A percentile compares a stretch with the other conserved stretches of the same genome.
Conservation (phyloP, 1,284 basidiomycete genomes). For the Fomitopsis betulina region DNA sequence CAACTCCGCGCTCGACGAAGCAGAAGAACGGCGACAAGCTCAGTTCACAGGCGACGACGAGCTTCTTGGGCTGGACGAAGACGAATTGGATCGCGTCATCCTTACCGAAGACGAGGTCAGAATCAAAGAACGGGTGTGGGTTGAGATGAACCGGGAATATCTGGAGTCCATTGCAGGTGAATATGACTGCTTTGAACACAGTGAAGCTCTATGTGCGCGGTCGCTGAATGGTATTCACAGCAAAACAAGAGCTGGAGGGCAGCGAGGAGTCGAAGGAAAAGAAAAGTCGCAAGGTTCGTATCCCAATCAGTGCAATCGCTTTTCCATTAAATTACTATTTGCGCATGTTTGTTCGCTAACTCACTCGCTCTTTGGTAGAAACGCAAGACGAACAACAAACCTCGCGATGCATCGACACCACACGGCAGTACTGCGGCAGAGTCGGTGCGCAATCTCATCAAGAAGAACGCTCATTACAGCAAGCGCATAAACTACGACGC, state of each 20-base stretch:
- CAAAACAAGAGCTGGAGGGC: constrained; percentile 61
- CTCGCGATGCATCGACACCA: constrained; percentile 69
- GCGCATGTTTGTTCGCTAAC: constrained; percentile 2
- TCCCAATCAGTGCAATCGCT: constrained; percentile 29
- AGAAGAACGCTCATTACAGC: constrained; percentile 81
- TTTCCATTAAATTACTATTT: constrained; percentile 16
- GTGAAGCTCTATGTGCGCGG: constrained; percentile 11
- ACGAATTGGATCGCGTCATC: constrained; percentile 86
- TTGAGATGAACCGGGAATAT: constrained; percentile 94
- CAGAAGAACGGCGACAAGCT: constrained; percentile 51
- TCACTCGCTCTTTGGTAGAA: constrained; percentile 35
- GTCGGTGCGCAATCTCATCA: constrained; percentile 74
- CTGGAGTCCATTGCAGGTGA: constrained; percentile 83
- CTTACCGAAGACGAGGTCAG: constrained; percentile 83
- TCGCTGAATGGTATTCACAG: constrained; percentile 49
- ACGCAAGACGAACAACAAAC: constrained; percentile 63
- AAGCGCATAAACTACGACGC: constrained; percentile 89
- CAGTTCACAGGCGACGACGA: constrained; percentile 55
- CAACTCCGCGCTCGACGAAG: constrained; percentile 57
- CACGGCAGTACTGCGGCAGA: constrained; percentile 75
- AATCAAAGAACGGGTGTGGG: constrained; percentile 94
- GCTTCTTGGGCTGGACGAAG: constrained; percentile 83
- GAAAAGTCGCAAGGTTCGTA: constrained; percentile 74
- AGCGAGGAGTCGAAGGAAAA: constrained; percentile 35
- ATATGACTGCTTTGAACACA: constrained; percentile 17